Evolutionary conservation across 2,329 filamentous ascomycete genomes (phyloP).

Genomic region (Botrytis paeoniae): DNA sequence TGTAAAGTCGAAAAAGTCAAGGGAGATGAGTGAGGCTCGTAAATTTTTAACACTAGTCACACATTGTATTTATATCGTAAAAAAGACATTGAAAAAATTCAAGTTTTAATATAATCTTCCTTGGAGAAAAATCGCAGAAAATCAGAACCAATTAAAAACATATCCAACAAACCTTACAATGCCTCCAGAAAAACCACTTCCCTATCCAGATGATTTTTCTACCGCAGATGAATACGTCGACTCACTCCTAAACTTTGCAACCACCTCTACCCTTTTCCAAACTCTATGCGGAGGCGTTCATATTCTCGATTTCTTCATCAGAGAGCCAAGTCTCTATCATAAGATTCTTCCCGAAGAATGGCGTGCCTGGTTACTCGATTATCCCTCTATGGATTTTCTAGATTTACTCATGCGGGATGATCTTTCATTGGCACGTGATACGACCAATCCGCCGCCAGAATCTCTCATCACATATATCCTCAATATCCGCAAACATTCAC

Average conservation of each 20-base stretch:
- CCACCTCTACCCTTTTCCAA: constrained; percentile 72
- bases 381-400: constrained; percentile 71
- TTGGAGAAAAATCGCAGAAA: background rate
- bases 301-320: constrained; percentile 92
- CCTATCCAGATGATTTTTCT: constrained; percentile 49
- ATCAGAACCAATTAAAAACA: background rate
- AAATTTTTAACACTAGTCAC: background rate
- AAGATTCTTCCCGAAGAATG: constrained; percentile 74
- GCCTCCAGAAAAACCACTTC: constrained; percentile 33
- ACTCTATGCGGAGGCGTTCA: constrained; percentile 96
- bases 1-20: background rate
- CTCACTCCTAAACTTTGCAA: constrained; percentile 72
- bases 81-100: constrained; percentile 9
- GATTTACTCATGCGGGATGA: constrained; percentile 80
- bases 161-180: constrained; percentile 21
- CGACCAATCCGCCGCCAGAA: constrained; percentile 29
- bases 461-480: constrained; percentile 70
- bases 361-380: constrained; percentile 71
- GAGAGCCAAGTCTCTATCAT: constrained; percentile 77
- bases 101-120: background rate
- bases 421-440: constrained; percentile 43
- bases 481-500: constrained; percentile 65
- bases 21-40: background rate
- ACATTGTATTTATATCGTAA: background rate
- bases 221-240: constrained; percentile 75